Percentiles rank a stretch among this genome's conserved stretches.
phyloP scores from a whole-genome alignment of 176 grass and related monocot genomes.

The Carex scoparia region DNA sequence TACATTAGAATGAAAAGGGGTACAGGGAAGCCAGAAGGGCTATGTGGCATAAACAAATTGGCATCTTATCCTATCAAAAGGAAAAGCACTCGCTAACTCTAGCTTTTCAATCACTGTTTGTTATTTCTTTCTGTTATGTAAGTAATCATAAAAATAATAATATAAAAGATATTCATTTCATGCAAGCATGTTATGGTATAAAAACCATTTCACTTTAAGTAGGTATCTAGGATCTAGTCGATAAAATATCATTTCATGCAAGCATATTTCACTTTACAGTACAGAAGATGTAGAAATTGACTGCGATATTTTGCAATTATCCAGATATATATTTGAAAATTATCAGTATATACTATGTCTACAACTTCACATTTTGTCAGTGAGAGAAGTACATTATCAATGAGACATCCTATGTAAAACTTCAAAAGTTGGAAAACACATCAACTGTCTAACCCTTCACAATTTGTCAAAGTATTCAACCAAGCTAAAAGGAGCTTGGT shows the following conservation, averaged over 20 bases:
- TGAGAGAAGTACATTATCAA: no score
- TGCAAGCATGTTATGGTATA: neutral
- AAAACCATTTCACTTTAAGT: neutral
- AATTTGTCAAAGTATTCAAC: neutral
- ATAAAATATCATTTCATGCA: no score
- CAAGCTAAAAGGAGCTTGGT: neutral
- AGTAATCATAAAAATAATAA: neutral
- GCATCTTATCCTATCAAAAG: conserved; percentile 73
- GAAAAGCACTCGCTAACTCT: neutral
- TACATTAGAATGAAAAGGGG: conserved; percentile 73
- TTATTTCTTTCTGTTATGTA: neutral
- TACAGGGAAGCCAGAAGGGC: conserved; percentile 55
- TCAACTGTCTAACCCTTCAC: neutral
- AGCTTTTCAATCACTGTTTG: conserved; percentile 1
- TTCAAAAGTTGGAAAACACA: no score
- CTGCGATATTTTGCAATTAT: neutral
- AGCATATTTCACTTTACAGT: neutral
- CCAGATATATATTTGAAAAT: neutral
- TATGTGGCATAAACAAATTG: conserved; percentile 60
- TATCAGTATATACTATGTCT: neutral
- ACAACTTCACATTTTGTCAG: no score
- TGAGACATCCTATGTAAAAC: no score
- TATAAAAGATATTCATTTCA: neutral
- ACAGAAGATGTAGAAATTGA: conserved; percentile 1
- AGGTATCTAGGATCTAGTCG: neutral